These are phyloP conservation scores for Protea cynaroides DNA, from an alignment of 164 flowering plant species.

Conservation along the genomic window DNA sequence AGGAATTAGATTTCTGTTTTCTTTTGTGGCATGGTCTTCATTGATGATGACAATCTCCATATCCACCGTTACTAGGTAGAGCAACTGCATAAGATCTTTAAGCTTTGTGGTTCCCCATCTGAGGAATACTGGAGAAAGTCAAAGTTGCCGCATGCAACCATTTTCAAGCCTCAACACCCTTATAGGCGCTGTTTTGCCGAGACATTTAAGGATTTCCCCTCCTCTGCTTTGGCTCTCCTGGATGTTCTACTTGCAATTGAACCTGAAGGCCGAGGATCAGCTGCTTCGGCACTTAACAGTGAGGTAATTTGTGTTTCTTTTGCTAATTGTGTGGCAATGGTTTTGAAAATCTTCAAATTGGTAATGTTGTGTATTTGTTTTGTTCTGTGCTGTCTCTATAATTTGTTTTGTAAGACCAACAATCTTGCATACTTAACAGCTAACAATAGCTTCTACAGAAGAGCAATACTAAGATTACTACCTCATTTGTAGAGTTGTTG, in stretches of 20 bases:
- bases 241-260: conserved; percentile 80
- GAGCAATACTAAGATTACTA: too few species aligned
- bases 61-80: conserved; percentile 46
- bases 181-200: conserved; percentile 65
- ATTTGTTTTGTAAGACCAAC: too few species aligned
- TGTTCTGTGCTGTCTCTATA: too few species aligned
- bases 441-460: too few species aligned
- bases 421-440: too few species aligned
- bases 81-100: conserved; percentile 51
- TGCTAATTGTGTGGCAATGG: background rate
- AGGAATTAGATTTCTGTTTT: background rate
- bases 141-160: conserved; percentile 57
- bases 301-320: conserved; percentile 39
- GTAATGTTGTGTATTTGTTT: too few species aligned
- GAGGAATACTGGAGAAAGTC: conserved; percentile 7
- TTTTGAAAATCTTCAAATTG: background rate
- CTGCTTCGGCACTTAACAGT: conserved; percentile 66
- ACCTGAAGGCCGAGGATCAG: conserved; percentile 63
- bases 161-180: conserved; percentile 17
- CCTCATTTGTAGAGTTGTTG: too few species aligned
- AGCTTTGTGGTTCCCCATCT: too few species aligned
- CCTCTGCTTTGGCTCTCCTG: conserved; percentile 58
- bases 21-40: background rate
- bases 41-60: background rate
- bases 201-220: conserved; percentile 71